A percentile compares a stretch with the other conserved stretches of the same genome.
Evolutionary conservation across 352 stramenopile genomes (phyloP).

Genomic region (Phytophthora sp.): DNA sequence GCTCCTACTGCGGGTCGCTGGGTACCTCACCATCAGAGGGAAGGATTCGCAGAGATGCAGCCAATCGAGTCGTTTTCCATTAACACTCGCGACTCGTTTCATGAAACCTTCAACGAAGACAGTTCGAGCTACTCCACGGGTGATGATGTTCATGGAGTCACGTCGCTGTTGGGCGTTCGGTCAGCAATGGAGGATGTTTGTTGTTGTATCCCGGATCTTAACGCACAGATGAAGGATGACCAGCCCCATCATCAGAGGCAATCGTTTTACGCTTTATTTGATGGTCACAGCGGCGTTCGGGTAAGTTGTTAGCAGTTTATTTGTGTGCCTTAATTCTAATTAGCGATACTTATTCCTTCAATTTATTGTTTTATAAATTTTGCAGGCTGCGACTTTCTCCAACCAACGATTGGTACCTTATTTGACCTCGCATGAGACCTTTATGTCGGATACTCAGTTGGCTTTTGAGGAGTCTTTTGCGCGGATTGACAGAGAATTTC

Average conservation of each 20-base stretch:
- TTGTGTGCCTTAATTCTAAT: neutral
- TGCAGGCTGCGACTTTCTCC: conserved; percentile 76
- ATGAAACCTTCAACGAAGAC: conserved; percentile 67
- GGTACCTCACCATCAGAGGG: conserved; percentile 61
- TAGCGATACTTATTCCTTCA: neutral
- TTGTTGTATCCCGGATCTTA: conserved; percentile 81
- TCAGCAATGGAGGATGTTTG: conserved; percentile 84
- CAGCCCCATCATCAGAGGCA: conserved; percentile 54
- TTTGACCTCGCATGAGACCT: conserved; percentile 70
- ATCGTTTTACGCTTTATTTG: conserved; percentile 84
- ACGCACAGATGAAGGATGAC: conserved; percentile 47
- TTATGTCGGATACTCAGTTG: conserved; percentile 59
- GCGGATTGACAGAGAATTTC: conserved; percentile 81
- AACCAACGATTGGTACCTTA: conserved; percentile 76
- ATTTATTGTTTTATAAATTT: neutral
- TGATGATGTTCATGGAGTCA: conserved; percentile 76
- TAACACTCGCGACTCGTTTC: conserved; percentile 55
- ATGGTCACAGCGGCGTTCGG: conserved; percentile 80
- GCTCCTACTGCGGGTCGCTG: conserved; percentile 50
- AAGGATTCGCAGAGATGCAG: conserved; percentile 55
- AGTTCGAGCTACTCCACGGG: conserved; percentile 72
- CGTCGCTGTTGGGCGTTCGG: conserved; percentile 79
- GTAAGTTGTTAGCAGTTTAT: conserved; percentile 41
- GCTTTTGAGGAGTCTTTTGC: conserved; percentile 82
- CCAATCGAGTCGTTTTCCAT: conserved; percentile 57